Percentiles rank a stretch among this genome's conserved stretches.
These are phyloP conservation scores for Thermothielavioides terrestris DNA, from an alignment of 495 filamentous ascomycete species.

Conservation along the genomic window DNA sequence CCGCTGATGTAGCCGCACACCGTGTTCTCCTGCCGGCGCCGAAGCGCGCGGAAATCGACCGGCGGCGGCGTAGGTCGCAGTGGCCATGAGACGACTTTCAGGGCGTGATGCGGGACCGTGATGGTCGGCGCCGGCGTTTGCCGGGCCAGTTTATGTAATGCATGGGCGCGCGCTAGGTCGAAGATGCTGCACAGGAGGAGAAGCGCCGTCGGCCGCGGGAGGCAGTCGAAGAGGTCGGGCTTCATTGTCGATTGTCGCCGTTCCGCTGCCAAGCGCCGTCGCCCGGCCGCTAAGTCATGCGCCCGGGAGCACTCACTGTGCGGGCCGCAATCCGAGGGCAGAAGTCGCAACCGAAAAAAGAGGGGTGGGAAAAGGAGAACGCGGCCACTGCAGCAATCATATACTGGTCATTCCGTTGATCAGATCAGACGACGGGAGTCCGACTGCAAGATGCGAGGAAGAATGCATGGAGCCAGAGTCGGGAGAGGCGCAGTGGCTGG, in stretches of 20 bases:
- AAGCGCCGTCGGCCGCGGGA: constrained; percentile 34
- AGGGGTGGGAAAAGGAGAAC: not conserved
- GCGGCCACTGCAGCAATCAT: not conserved
- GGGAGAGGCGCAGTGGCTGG: not conserved
- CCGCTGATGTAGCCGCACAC: constrained; percentile 43
- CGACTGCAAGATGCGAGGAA: not conserved
- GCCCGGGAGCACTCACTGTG: constrained; percentile 1
- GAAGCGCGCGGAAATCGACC: constrained; percentile 25
- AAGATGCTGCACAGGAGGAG: constrained; percentile 33
- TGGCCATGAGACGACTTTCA: constrained; percentile 39
- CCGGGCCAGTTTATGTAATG: constrained; percentile 22
- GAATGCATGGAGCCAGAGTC: not conserved
- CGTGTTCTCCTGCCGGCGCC: constrained; percentile 36
- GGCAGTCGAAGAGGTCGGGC: constrained; percentile 30
- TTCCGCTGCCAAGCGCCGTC: not conserved
- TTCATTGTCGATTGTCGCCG: constrained; percentile 21
- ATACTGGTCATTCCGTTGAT: too few relatives aligned
- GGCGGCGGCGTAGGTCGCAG: constrained; percentile 33
- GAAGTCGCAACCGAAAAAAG: not conserved
- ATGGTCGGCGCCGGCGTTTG: constrained; percentile 24
- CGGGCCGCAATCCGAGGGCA: not conserved
- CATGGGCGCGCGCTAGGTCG: constrained; percentile 27
- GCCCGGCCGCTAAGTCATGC: not conserved
- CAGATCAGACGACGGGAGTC: not conserved
- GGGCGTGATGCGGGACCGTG: constrained; percentile 29